phyloP scores from a whole-genome alignment of 106 monocot genomes.

The Acorus gramineus region DNA sequence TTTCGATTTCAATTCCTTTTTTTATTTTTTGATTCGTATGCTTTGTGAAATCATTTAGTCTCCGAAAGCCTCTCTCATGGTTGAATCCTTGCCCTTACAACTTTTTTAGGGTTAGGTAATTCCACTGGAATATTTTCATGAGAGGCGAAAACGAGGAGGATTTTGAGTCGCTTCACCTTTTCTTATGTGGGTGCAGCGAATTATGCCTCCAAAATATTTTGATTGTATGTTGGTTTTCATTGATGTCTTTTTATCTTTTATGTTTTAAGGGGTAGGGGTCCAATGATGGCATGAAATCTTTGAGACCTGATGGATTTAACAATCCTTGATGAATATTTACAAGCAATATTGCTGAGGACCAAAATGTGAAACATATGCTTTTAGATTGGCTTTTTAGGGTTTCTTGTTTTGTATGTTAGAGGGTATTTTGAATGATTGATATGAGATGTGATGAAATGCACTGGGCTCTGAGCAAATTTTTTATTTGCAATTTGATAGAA shows the following conservation, averaged over 20 bases:
- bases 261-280: conserved; percentile 3
- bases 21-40: too few species aligned
- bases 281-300: conserved; percentile 68
- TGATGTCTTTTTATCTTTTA: not conserved
- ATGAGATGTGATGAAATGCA: conserved; percentile 41
- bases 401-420: not conserved
- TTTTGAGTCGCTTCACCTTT: conserved; percentile 46
- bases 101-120: too few species aligned
- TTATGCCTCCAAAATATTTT: conserved; percentile 28
- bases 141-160: not conserved
- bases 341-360: conserved; percentile 50
- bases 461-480: conserved; percentile 55
- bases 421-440: not conserved
- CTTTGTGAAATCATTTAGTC: too few species aligned
- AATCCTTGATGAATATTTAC: conserved; percentile 25
- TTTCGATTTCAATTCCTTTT: too few species aligned
- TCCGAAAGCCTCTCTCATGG: too few species aligned
- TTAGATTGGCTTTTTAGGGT: not conserved
- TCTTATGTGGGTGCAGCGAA: conserved; percentile 30
- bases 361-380: not conserved
- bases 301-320: conserved; percentile 47
- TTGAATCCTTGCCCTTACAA: too few species aligned
- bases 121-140: too few species aligned
- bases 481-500: conserved; percentile 21
- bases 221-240: not conserved